phyloP scores from a whole-genome alignment of 495 filamentous ascomycete species.

The Chaetomidium leptoderma region DNA sequence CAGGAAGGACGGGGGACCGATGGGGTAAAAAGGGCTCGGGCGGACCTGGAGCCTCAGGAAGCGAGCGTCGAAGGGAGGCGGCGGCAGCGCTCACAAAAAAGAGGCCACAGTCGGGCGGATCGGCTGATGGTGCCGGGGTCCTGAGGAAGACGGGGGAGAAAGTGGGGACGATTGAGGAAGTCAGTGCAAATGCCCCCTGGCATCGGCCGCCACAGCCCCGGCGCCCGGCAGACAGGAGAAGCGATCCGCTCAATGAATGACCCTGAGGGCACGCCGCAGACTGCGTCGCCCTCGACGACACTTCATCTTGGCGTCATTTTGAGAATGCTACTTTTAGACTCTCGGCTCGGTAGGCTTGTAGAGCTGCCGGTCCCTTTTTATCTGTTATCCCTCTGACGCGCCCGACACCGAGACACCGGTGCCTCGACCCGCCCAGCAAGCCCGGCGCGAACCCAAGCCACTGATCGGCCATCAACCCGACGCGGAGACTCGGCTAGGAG shows the following conservation, averaged over 20 bases:
- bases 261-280: background rate
- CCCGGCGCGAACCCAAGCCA: slow-evolving; percentile 16
- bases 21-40: slow-evolving; percentile 37
- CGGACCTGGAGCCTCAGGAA: slow-evolving; percentile 29
- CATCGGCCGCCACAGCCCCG: slow-evolving; percentile 17
- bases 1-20: slow-evolving; percentile 30
- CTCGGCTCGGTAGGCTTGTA: too few species aligned
- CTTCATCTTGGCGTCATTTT: background rate
- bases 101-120: slow-evolving; percentile 36
- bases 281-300: background rate
- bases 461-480: slow-evolving; percentile 16
- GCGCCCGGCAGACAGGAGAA: slow-evolving; percentile 18
- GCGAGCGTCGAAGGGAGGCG: slow-evolving; percentile 33
- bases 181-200: slow-evolving; percentile 10
- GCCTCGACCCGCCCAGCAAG: slow-evolving; percentile 14
- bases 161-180: slow-evolving; percentile 21
- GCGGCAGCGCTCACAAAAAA: slow-evolving; percentile 30
- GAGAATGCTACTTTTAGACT: background rate
- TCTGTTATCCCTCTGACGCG: background rate
- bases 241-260: background rate
- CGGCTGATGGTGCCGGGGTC: slow-evolving; percentile 41
- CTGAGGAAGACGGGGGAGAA: slow-evolving; percentile 29
- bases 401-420: slow-evolving; percentile 21
- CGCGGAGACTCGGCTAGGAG: background rate
- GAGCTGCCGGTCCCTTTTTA: background rate